These are phyloP conservation scores for Polysphondylium violaceum DNA, from an alignment of 78 protist genomes.

Conservation along the genomic window DNA sequence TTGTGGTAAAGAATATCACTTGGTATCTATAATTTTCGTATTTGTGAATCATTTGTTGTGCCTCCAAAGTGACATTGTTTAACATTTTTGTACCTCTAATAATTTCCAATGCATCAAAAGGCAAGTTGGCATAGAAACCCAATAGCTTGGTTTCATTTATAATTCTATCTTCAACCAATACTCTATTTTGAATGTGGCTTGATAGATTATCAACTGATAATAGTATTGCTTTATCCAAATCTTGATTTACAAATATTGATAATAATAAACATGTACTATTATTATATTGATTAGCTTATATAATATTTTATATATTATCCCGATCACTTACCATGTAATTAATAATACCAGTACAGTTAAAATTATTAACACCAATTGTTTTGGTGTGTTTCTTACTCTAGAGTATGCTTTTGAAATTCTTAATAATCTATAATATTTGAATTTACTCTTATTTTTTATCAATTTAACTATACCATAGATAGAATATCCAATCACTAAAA, in stretches of 20 bases:
- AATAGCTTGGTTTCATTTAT: conserved; percentile 37
- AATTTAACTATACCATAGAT: background rate
- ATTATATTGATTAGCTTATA: background rate
- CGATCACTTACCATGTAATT: background rate
- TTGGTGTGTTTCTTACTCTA: background rate
- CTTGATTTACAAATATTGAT: conserved; percentile 35
- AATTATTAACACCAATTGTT: background rate
- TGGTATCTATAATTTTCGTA: conserved; percentile 48
- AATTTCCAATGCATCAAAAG: conserved; percentile 52
- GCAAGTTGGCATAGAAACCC: background rate
- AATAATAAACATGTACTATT: conserved; percentile 9
- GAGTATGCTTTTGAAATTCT: background rate
- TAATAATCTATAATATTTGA: background rate
- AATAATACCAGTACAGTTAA: conserved; percentile 10
- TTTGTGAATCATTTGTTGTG: conserved; percentile 8
- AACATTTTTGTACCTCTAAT: conserved; percentile 4
- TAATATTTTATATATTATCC: background rate
- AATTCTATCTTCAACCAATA: conserved; percentile 22
- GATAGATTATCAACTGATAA: conserved; percentile 25
- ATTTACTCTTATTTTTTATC: background rate
- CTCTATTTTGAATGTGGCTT: conserved; percentile 6
- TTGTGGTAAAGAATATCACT: background rate
- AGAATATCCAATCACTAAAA: background rate
- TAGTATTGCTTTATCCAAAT: conserved; percentile 40
- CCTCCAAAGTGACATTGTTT: background rate